Evolutionary conservation across 176 grass and related monocot genomes (phyloP), one percentile per base, ranked within the genome.

Genomic region (Rhynchospora breviuscula): DNA sequence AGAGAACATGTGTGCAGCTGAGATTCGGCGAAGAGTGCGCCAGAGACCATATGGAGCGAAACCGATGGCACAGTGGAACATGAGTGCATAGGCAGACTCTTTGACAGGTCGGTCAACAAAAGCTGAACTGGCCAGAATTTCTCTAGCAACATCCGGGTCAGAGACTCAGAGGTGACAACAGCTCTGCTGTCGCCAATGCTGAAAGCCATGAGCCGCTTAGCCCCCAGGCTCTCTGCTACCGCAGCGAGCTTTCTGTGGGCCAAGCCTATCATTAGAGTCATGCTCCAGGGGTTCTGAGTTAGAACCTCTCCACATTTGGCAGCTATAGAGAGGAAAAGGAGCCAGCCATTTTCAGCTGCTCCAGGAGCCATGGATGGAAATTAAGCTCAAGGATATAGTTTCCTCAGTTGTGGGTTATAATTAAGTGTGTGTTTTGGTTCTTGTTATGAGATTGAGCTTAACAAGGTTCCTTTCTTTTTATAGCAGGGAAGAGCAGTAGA

Each of bases 61-160:
- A 7, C 95, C 95, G 79, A 98, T 98, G 83, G 95, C 95, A 83
- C 95, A 92, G 89, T 94, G 79, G 84, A 98, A 98, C 15, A 98
- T 11, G 54, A 98, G 92, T 11, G 84, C 86, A 84, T 94, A 94
- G 3, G 95, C 95, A 2, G 92, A 91, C 88, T 98, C 90, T 85
- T 94, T 98, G 48, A 86, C 52, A 4, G 95, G 95, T 15, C 95
- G 92, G 89, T 89, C 90, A n/a, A 86, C 89, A 85, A 98, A 98
- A 23, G 82, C 56, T 4, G 89, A 58, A 82, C 90, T 65, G 40
- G 44, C 64, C 25, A 98, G 87, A 84, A 98, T 90, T 66, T 94
- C 95, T 51, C 86, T 81, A 6, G 95, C 95, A 53, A 98, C 90
- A 54, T 88, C 87, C 25, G 95, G 89, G 86, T 91, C 81, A 54